Conservation (phyloP, 257 asterid genomes). For the Solanum arcanum region DNA sequence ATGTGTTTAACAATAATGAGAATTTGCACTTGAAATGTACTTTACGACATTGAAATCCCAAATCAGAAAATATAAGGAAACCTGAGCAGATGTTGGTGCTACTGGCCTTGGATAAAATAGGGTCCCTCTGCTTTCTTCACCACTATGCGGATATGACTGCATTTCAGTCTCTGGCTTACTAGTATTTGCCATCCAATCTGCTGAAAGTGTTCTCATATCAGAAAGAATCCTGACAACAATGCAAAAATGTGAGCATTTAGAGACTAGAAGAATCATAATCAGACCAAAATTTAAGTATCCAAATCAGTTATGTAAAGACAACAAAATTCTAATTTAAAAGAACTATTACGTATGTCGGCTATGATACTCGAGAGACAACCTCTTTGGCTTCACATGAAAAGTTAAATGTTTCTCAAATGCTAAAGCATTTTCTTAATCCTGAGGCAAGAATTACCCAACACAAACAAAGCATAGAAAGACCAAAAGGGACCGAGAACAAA, state of each 20-base stretch:
- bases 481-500: background rate
- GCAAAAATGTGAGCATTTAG: slow-evolving; percentile 6
- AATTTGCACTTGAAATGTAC: background rate
- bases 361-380: background rate
- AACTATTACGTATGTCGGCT: background rate
- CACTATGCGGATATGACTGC: slow-evolving; percentile 64
- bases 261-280: background rate
- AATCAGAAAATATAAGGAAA: slow-evolving; percentile 13
- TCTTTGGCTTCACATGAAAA: background rate
- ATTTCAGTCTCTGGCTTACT: slow-evolving; percentile 73
- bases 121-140: slow-evolving; percentile 78
- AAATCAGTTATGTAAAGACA: background rate
- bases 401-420: background rate
- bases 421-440: background rate
- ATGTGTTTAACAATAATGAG: background rate
- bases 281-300: background rate
- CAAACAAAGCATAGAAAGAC: background rate
- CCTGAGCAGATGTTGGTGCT: slow-evolving; percentile 99
- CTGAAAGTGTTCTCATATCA: slow-evolving; percentile 97
- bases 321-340: background rate
- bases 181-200: slow-evolving; percentile 99
- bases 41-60: background rate
- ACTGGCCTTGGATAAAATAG: slow-evolving; percentile 91
- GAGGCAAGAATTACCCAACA: background rate
- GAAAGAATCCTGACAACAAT: slow-evolving; percentile 76